Evolutionary conservation across 2,329 filamentous ascomycete genomes (phyloP).

Genomic region (Paraphoma sp.): DNA sequence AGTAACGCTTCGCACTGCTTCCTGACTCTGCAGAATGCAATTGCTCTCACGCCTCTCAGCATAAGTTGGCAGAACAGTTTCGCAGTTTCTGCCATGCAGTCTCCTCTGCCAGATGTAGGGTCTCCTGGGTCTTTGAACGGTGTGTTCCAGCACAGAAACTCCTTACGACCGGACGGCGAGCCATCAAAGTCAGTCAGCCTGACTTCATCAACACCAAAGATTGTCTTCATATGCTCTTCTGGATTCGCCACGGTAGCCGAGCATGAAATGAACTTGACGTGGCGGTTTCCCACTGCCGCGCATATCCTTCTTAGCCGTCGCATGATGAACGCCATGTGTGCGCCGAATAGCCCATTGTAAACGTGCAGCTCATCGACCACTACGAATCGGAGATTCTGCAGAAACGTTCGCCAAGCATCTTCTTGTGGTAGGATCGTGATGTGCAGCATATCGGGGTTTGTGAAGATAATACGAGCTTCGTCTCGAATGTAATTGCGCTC

Average conservation of each 20-base stretch:
- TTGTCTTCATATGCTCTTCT: slow-evolving; percentile 85
- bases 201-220: slow-evolving; percentile 88
- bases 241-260: slow-evolving; percentile 97
- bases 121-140: slow-evolving; percentile 90
- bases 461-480: slow-evolving; percentile 91
- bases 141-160: slow-evolving; percentile 98
- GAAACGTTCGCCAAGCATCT: slow-evolving; percentile 82
- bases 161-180: slow-evolving; percentile 88
- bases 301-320: slow-evolving; percentile 85
- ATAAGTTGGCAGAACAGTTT: slow-evolving; percentile 90
- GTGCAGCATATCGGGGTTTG: slow-evolving; percentile 97
- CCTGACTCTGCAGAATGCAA: slow-evolving; percentile 88
- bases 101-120: slow-evolving; percentile 83
- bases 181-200: slow-evolving; percentile 88
- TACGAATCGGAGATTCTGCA: slow-evolving; percentile 89
- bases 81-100: slow-evolving; percentile 84
- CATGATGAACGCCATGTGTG: slow-evolving; percentile 95
- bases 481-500: slow-evolving; percentile 83
- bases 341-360: slow-evolving; percentile 93
- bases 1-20: slow-evolving; percentile 88
- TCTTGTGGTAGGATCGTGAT: slow-evolving; percentile 93
- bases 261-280: slow-evolving; percentile 90
- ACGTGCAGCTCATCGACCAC: slow-evolving; percentile 89
- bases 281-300: slow-evolving; percentile 83
- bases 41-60: slow-evolving; percentile 85